phyloP scores from a whole-genome alignment of 345 rosid species.

The Brassica cretica region DNA sequence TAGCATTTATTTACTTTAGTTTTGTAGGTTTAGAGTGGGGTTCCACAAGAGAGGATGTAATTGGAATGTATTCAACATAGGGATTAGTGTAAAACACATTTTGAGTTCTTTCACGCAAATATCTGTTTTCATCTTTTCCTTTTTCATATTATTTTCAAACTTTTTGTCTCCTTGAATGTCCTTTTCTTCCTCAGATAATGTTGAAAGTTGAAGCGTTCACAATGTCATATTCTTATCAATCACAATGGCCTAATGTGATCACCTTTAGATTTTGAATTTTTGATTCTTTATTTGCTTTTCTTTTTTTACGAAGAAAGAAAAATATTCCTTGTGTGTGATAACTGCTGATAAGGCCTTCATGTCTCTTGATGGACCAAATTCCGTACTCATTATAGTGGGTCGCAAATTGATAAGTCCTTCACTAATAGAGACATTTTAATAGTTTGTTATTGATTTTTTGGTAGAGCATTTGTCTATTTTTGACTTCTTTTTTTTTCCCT shows the following conservation, averaged over 20 bases:
- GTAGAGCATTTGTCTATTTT: not conserved
- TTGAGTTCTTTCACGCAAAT: constrained; percentile 28
- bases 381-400: not conserved
- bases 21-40: constrained; percentile 24
- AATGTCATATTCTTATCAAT: constrained; percentile 12
- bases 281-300: constrained; percentile 19
- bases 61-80: constrained; percentile 30
- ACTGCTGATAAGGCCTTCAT: not conserved
- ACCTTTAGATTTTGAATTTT: constrained; percentile 29
- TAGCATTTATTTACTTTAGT: not conserved
- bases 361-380: not conserved
- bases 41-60: constrained; percentile 20
- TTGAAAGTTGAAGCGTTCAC: constrained; percentile 22
- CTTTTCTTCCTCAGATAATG: constrained; percentile 29
- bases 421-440: not conserved
- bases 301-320: constrained; percentile 22
- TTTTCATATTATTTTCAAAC: constrained; percentile 27
- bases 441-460: not conserved
- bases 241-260: constrained; percentile 1
- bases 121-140: not conserved
- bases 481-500: not conserved
- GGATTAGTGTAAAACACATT: constrained; percentile 40
- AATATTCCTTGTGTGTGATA: constrained; percentile 13
- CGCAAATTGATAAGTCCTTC: not conserved
- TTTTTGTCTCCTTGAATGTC: constrained; percentile 42